Evolutionary conservation across 768 basidiomycete species (phyloP).

Genomic region (Suillus luteus): DNA sequence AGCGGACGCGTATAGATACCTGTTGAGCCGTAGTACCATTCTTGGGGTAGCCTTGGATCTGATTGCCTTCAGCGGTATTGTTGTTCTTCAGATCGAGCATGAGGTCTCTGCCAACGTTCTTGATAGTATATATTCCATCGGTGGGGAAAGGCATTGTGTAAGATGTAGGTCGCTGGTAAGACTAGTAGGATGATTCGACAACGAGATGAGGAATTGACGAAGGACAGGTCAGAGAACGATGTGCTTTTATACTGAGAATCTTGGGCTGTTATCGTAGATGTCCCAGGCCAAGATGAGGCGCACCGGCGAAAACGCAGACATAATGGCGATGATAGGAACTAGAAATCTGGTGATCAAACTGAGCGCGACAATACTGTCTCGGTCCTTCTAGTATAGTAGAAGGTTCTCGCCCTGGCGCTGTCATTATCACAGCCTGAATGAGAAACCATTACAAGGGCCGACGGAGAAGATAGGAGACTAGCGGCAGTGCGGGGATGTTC

Average conservation of each 20-base stretch:
- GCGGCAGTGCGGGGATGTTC: too few relatives aligned
- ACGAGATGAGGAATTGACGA: background rate
- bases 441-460: background rate
- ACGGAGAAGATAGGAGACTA: background rate
- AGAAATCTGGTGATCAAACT: background rate
- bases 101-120: too few relatives aligned
- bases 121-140: too few relatives aligned
- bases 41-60: too few relatives aligned
- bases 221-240: background rate
- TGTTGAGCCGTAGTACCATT: too few relatives aligned
- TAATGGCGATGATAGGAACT: background rate
- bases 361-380: background rate
- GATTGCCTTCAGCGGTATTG: too few relatives aligned
- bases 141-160: too few relatives aligned
- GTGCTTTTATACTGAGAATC: background rate
- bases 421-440: background rate
- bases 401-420: background rate
- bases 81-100: too few relatives aligned
- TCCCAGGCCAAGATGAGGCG: background rate
- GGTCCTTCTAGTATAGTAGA: background rate
- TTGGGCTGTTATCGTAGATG: background rate
- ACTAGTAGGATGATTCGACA: background rate
- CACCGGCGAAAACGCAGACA: background rate
- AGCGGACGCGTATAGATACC: too few relatives aligned
- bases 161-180: background rate